Evolutionary conservation across 208 protist species (phyloP).

Genomic region (Wallacemonas sp.): DNA sequence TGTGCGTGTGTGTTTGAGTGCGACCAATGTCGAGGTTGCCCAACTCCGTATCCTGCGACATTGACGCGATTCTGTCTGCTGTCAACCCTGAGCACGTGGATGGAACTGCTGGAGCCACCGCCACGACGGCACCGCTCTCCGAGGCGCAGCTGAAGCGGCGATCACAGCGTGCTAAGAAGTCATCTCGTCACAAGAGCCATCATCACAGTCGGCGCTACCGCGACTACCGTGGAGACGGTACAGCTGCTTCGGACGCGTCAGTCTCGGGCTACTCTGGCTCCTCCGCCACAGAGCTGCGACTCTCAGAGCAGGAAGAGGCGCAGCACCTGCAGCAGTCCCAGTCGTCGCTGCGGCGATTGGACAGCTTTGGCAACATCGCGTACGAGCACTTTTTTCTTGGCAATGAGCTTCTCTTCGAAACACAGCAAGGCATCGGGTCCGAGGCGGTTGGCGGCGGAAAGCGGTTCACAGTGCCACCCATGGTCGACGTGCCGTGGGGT

Average conservation of each 20-base stretch:
- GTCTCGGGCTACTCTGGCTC: neutral
- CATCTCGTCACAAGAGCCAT: neutral
- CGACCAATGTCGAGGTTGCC: no score
- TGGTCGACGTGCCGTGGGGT: slow-evolving; percentile 52
- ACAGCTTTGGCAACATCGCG: slow-evolving; percentile 31
- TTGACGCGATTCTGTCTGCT: no score
- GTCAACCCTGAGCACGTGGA: no score
- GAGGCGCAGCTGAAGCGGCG: no score
- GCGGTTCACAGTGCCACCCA: slow-evolving; percentile 12
- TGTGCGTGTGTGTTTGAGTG: no score
- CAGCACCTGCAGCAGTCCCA: neutral
- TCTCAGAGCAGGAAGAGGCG: neutral
- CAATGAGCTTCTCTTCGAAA: neutral
- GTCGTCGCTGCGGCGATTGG: neutral
- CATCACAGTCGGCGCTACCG: neutral
- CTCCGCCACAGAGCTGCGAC: neutral
- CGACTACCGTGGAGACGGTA: neutral
- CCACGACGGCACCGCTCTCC: no score
- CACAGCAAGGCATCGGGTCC: neutral
- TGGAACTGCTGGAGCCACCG: no score
- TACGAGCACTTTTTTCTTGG: slow-evolving; percentile 11
- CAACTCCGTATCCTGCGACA: no score
- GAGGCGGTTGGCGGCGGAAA: neutral
- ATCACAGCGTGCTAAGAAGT: no score
- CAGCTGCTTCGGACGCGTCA: neutral